Evolutionary conservation across 2,329 filamentous ascomycete species (phyloP), one percentile per base, ranked within the genome.

Genomic region (Colletotrichum trifolii): DNA sequence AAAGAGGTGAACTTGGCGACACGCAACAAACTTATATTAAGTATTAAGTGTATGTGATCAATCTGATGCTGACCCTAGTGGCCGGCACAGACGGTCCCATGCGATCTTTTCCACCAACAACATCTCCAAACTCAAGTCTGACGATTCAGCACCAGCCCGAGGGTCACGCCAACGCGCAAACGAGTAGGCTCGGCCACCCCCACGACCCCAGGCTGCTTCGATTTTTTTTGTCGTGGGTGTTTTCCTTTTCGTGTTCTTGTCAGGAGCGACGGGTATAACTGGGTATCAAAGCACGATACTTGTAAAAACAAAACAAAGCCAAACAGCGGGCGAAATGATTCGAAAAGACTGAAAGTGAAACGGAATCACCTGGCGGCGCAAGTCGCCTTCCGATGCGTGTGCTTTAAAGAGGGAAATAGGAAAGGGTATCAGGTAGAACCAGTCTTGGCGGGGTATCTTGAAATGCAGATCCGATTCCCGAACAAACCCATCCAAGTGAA

Each of bases 401-500:
- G 58, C 67, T 67, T 67, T 71, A 68, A 62, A 58, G 69, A 70
- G 61, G 64, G 67, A 68, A 64, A 56, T 67, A 69, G 67, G 63
- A 68, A 69, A 68, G 72, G 70, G 72, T 74, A 74, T 73, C 72
- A 73, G 66, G 62, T 70, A 69, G 71, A 79, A 78, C 78, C 80
- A 82, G 79, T 82, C 78, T 83, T 76, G 78, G 82, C 78, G 81
- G 82, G 82, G 82, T 84, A 84, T 84, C 82, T 83, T 79, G 80
- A 85, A 84, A 85, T 85, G 82, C 83, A 85, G 79, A 83, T 80
- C 81, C 80, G 81, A 78, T 80, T 77, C 81, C 80, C 73, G 78
- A 78, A 79, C 79, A 77, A 76, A 75, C 66, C 48, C 59, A 60
- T 58, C 52, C 50, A 52, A 61, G 63, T 64, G 53, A 56, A 67